Evolutionary conservation across 2,329 filamentous ascomycete species (phyloP), one percentile per base, ranked within the genome.

Genomic region (Penicillium expansum): DNA sequence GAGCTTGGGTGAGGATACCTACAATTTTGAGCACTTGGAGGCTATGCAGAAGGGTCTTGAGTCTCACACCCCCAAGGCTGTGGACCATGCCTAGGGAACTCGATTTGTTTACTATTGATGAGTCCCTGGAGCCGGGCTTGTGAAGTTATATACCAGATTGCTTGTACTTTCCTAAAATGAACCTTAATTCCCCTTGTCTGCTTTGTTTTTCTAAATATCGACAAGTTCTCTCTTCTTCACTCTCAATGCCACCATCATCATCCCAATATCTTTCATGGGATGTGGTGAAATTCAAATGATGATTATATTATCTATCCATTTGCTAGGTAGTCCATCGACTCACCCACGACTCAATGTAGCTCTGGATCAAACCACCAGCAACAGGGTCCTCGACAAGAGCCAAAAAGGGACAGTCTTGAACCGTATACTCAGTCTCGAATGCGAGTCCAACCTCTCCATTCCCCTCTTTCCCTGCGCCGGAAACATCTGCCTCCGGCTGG

Each of bases 1-100:
- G 88, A 87, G 86, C 20, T 67, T 91, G 56, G 88, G 86, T 2
- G 87, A 91, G 72, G 88, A 91, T 66, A 76, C 70, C 10, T 66
- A 71, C 29, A 63, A 75, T 29, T 81, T 73, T 68, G 69, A 61
- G 42, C 80, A 81, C 64, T 56, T 84, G 10, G 67, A 71, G 56
- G 74, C 75, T 4, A 77, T 82, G 68, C 72, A 70, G 62, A 48
- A 69, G 43, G 72, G 73, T 41, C 57, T 71, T 8, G 24, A 59
- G 35, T 55, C 52, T 35, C n/a, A 52, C 7, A 16, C 48, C 14
- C 35, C 33, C 2, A 24, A 53, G 37, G 10, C 18, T 4, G 13
- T 16, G 18, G n/a, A n/a, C n/a, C n/a, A n/a, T n/a, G 13, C 11
- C 13, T 33, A 32, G 18, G 29, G 9, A 24, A 24, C 8, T 32